Conservation (phyloP, 2,329 filamentous ascomycete species). For the Fusarium virguliforme region DNA sequence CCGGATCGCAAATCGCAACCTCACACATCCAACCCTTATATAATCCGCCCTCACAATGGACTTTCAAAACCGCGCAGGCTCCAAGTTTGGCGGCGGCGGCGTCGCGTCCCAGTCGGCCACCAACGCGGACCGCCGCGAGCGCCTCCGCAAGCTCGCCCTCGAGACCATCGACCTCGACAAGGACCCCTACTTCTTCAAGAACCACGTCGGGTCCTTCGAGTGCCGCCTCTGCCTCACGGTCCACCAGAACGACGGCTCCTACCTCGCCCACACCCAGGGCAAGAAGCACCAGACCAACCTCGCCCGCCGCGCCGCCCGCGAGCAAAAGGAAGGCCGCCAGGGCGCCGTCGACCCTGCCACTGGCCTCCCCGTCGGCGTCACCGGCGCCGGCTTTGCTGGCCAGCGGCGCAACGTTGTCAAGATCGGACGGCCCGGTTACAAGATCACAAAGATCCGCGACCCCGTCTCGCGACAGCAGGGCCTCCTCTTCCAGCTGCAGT, state of each 20-base stretch:
- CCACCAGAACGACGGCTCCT: conserved; percentile 98
- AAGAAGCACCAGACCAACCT: conserved; percentile 99
- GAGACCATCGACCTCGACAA: conserved; percentile 99
- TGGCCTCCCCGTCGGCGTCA: conserved; percentile 81
- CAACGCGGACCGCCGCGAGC: conserved; percentile 97
- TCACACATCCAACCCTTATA: neutral
- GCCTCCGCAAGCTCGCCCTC: conserved; percentile 96
- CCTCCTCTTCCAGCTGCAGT: conserved; percentile 95
- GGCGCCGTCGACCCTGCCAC: conserved; percentile 76
- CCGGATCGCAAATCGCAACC: conserved; percentile 1
- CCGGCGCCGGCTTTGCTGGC: conserved; percentile 72
- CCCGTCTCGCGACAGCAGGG: conserved; percentile 90
- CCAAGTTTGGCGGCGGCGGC: conserved; percentile 97
- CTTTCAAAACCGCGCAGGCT: conserved; percentile 93
- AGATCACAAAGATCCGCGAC: conserved; percentile 96
- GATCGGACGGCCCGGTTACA: conserved; percentile 96
- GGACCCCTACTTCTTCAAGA: conserved; percentile 99
- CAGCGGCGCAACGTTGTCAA: conserved; percentile 90
- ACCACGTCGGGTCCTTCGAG: conserved; percentile 98
- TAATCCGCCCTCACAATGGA: conserved; percentile 68
- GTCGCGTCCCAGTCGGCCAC: conserved; percentile 94
- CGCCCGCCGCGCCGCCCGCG: conserved; percentile 93
- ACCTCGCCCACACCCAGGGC: conserved; percentile 97
- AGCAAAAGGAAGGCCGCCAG: conserved; percentile 88
- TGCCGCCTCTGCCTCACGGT: conserved; percentile 97